A percentile compares a stretch with the other conserved stretches of the same genome.
Conservation (phyloP, 345 rosid species). For the Passiflora organensis region DNA sequence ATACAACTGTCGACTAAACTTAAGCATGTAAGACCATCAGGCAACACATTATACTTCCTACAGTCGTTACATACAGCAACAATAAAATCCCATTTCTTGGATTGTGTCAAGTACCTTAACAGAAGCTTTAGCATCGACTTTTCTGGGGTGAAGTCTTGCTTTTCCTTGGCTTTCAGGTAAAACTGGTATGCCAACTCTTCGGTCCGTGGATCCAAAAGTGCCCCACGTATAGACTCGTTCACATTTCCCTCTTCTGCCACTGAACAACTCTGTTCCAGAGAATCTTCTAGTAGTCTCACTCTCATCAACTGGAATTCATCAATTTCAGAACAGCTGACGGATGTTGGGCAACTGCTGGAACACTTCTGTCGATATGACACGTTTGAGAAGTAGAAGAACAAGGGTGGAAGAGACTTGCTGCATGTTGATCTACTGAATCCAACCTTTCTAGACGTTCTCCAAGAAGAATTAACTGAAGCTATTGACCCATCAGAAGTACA, state of each 20-base stretch:
- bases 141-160: slow-evolving; percentile 43
- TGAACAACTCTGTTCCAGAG: slow-evolving; percentile 17
- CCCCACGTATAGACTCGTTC: slow-evolving; percentile 38
- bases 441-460: slow-evolving; percentile 14
- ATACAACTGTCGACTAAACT: slow-evolving; percentile 47
- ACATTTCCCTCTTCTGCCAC: slow-evolving; percentile 29
- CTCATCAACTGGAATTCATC: slow-evolving; percentile 4
- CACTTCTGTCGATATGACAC: slow-evolving; percentile 27
- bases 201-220: slow-evolving; percentile 39
- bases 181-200: slow-evolving; percentile 42
- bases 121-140: slow-evolving; percentile 42
- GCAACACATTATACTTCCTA: slow-evolving; percentile 43
- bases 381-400: slow-evolving; percentile 20
- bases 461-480: slow-evolving; percentile 23
- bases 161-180: slow-evolving; percentile 56
- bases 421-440: slow-evolving; percentile 21
- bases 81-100: slow-evolving; percentile 59
- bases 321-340: slow-evolving; percentile 20
- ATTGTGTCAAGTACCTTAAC: slow-evolving; percentile 47
- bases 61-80: slow-evolving; percentile 49
- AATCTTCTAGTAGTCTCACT: slow-evolving; percentile 13
- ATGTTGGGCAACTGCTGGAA: slow-evolving; percentile 36
- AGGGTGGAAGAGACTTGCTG: no score
- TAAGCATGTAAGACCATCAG: slow-evolving; percentile 52
- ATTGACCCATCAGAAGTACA: slow-evolving; percentile 37